Evolutionary conservation across 805 yeast genomes (phyloP).

Genomic region (Alloascoidea hylecoeti): DNA sequence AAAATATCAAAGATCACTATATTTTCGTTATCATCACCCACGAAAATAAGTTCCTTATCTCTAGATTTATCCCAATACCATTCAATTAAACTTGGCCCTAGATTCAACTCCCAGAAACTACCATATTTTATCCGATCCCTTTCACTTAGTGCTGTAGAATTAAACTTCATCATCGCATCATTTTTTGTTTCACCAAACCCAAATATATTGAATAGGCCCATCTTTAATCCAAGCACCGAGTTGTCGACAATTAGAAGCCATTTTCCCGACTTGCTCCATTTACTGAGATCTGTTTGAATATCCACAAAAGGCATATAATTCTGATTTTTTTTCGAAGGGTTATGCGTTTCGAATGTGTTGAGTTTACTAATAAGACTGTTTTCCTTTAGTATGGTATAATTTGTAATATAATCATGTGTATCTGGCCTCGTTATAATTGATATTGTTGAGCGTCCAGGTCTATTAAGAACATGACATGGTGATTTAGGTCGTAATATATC

Average conservation of each 20-base stretch:
- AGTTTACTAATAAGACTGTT: background rate
- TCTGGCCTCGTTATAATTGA: background rate
- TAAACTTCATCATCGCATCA: background rate
- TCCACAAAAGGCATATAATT: background rate
- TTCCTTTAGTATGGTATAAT: background rate
- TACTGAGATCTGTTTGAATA: background rate
- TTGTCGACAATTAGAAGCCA: background rate
- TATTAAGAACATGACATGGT: background rate
- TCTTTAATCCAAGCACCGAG: background rate
- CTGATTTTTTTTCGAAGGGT: too few relatives aligned
- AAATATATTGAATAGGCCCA: background rate
- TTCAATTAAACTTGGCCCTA: background rate
- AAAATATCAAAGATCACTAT: constrained; percentile 6
- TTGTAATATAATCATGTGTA: background rate
- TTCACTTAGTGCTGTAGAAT: background rate
- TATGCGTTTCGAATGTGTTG: background rate
- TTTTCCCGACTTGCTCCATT: background rate
- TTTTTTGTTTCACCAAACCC: background rate
- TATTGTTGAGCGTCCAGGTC: background rate
- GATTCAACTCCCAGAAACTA: background rate
- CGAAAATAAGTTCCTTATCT: constrained; percentile 6
- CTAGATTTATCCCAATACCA: background rate
- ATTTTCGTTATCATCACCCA: constrained; percentile 9
- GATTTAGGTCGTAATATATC: constrained; percentile 1
- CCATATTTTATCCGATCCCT: background rate